Evolutionary conservation across 2,329 filamentous ascomycete genomes (phyloP).

Genomic region (Colletotrichum eleusines): DNA sequence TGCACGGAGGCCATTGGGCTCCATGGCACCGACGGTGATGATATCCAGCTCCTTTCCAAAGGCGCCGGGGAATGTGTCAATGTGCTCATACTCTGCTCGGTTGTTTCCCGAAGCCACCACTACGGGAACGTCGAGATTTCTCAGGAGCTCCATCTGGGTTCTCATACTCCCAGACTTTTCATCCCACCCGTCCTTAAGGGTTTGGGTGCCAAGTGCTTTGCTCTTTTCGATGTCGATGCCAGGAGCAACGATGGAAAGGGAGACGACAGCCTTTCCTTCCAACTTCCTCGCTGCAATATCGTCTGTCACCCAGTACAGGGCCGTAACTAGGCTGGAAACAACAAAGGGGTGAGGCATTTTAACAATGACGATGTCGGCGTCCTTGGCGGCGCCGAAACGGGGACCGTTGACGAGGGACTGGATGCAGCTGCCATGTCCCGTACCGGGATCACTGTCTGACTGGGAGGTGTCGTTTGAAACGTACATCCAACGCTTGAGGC

Average conservation of each 20-base stretch:
- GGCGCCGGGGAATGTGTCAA: not conserved
- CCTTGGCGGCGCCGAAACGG: not conserved
- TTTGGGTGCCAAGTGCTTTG: not conserved
- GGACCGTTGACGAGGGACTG: not conserved
- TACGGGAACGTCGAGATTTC: not conserved
- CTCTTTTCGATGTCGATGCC: not conserved
- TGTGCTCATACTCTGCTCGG: not conserved
- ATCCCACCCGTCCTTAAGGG: not conserved
- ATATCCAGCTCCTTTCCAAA: not conserved
- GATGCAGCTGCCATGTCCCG: not conserved
- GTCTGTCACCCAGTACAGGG: not conserved
- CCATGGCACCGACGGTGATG: not conserved
- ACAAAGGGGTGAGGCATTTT: not conserved
- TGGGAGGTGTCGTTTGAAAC: rapidly evolving
- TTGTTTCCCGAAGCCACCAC: not conserved
- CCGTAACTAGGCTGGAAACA: rapidly evolving
- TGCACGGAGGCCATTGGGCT: not conserved
- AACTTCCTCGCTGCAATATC: not conserved
- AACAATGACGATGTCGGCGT: not conserved
- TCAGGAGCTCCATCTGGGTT: not conserved
- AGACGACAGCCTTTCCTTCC: not conserved
- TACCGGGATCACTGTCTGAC: not conserved
- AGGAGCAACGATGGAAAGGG: rapidly evolving
- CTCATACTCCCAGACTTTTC: rapidly evolving
- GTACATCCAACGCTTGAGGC: not conserved